A percentile compares a stretch with the other conserved stretches of the same genome.
phyloP scores from a whole-genome alignment of 495 filamentous ascomycete species.

The Talaromyces borbonicus region DNA sequence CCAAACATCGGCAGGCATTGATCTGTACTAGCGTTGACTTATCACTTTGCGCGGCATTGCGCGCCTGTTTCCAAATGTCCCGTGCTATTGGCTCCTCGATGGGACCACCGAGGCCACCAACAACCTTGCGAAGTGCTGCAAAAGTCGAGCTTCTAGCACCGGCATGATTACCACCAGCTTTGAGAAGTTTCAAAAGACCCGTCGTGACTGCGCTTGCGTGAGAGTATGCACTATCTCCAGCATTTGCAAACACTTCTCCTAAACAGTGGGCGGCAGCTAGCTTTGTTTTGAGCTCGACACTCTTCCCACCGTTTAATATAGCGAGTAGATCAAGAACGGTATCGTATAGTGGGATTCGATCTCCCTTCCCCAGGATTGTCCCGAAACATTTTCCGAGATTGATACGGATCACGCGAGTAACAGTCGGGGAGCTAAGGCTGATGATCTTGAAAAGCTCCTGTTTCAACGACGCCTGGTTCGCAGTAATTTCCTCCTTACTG shows the following conservation, averaged over 20 bases:
- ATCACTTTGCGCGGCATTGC: conserved; percentile 65
- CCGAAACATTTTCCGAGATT: conserved; percentile 78
- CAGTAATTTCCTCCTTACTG: conserved; percentile 65
- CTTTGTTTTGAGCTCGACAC: conserved; percentile 59
- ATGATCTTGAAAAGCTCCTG: conserved; percentile 86
- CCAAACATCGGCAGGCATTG: conserved; percentile 70
- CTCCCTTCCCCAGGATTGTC: conserved; percentile 75
- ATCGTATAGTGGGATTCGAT: conserved; percentile 87
- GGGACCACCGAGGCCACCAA: conserved; percentile 59
- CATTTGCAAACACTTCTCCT: conserved; percentile 78
- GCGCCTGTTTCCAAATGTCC: conserved; percentile 88
- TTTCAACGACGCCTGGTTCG: conserved; percentile 81
- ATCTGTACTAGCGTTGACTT: conserved; percentile 76
- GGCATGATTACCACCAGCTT: conserved; percentile 67
- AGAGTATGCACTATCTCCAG: conserved; percentile 88
- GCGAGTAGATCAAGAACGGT: conserved; percentile 79
- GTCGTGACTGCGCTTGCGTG: conserved; percentile 65
- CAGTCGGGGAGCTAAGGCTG: conserved; percentile 70
- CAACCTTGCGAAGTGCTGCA: conserved; percentile 64
- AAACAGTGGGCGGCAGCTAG: conserved; percentile 86
- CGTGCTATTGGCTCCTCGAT: conserved; percentile 77
- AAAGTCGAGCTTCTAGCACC: conserved; percentile 80
- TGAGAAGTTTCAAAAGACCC: conserved; percentile 66
- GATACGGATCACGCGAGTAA: conserved; percentile 82
- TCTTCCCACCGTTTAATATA: conserved; percentile 67